Conservation (phyloP, 306 rosid genomes). For the Arachis hypogaea region DNA sequence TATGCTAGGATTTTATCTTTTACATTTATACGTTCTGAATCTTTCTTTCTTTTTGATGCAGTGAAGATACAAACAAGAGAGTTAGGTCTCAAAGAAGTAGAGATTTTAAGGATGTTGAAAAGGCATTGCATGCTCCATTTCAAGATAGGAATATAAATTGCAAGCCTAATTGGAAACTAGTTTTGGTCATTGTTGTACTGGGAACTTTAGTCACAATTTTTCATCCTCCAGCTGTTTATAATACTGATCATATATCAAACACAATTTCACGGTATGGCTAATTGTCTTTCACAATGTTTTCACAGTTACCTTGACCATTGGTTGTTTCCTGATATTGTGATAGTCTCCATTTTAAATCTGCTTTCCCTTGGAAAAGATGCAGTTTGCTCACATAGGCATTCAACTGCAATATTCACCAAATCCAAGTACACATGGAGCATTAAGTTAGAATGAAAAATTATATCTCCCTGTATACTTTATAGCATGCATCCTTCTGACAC, state of each 20-base stretch:
- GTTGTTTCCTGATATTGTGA: slow-evolving; percentile 6
- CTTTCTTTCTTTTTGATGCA: slow-evolving; percentile 48
- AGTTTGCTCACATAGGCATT: slow-evolving; percentile 20
- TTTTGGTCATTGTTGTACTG: slow-evolving; percentile 60
- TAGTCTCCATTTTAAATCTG: slow-evolving; percentile 20
- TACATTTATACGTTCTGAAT: slow-evolving; percentile 8
- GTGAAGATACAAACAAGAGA: slow-evolving; percentile 74
- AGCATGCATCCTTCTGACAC: slow-evolving; percentile 15
- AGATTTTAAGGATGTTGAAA: slow-evolving; percentile 69
- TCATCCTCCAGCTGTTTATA: slow-evolving; percentile 71
- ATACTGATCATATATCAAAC: slow-evolving; percentile 62
- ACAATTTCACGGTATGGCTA: slow-evolving; percentile 59
- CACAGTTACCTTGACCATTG: slow-evolving; percentile 9
- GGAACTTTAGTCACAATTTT: slow-evolving; percentile 70
- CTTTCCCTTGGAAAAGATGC: slow-evolving; percentile 5
- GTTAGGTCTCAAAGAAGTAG: slow-evolving; percentile 61
- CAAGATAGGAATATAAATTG: slow-evolving; percentile 58
- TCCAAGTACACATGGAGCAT: slow-evolving; percentile 11
- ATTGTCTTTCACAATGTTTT: slow-evolving; percentile 28
- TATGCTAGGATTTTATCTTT: slow-evolving; percentile 29
- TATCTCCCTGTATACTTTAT: neutral
- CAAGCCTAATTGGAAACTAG: slow-evolving; percentile 68
- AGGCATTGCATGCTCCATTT: slow-evolving; percentile 43
- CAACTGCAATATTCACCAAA: slow-evolving; percentile 15
- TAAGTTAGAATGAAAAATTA: slow-evolving; percentile 26